A percentile compares a stretch with the other conserved stretches of the same genome.
Evolutionary conservation across 2,329 filamentous ascomycete species (phyloP).

Genomic region (Nectriaceae sp.): DNA sequence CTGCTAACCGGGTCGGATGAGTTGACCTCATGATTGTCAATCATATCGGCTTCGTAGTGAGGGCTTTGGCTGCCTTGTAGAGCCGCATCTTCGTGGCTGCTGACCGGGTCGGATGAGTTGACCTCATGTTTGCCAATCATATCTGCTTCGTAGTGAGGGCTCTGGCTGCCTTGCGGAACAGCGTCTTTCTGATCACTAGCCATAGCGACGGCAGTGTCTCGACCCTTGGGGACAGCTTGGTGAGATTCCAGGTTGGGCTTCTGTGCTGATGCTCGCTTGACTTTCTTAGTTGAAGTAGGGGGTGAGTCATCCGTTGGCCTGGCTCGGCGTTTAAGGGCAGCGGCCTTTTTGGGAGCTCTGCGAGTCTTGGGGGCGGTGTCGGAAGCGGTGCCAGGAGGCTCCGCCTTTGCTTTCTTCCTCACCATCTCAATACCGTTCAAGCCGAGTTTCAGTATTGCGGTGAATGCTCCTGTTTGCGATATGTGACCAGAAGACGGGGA

Average conservation of each 20-base stretch:
- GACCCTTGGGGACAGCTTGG: neutral
- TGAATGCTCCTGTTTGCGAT: neutral
- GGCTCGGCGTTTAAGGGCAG: neutral
- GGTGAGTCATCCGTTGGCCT: neutral
- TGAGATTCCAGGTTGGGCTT: conserved; percentile 1
- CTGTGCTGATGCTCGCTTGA: neutral
- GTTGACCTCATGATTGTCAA: neutral
- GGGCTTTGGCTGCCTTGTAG: neutral
- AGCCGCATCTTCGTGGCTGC: neutral
- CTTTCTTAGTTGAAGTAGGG: neutral
- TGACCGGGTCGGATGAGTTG: neutral
- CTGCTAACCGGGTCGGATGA: neutral
- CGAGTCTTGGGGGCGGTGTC: neutral
- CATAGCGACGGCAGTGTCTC: neutral
- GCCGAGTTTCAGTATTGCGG: neutral
- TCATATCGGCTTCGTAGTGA: neutral
- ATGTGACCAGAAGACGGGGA: neutral
- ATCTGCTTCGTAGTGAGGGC: neutral
- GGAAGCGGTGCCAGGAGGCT: neutral
- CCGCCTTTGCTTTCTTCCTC: conserved; percentile 1
- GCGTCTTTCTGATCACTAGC: neutral
- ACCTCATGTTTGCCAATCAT: neutral
- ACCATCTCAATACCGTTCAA: neutral
- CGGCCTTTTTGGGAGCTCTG: neutral
- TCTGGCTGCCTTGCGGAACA: neutral